These are phyloP conservation scores for Crocinoboletus sp. DNA, from an alignment of 1,284 basidiomycete species.

Conservation along the genomic window DNA sequence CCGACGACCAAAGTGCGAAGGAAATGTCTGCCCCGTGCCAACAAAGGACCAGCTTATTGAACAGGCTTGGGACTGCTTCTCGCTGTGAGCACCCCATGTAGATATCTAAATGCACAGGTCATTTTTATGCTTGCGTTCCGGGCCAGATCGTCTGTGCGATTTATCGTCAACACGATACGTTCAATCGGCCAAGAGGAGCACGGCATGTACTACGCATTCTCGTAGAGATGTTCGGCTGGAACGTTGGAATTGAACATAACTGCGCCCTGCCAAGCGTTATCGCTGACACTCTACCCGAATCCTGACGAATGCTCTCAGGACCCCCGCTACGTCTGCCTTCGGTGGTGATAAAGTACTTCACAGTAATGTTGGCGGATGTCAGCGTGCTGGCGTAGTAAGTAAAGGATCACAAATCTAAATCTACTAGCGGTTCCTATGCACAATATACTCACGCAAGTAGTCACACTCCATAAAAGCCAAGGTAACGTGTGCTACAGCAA, in stretches of 20 bases:
- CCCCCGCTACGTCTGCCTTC: slow-evolving; percentile 17
- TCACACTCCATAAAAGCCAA: neutral
- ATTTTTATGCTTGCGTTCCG: neutral
- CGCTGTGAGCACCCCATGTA: too few relatives aligned
- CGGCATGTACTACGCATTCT: slow-evolving; percentile 1
- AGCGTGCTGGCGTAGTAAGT: too few relatives aligned
- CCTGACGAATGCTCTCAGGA: slow-evolving; percentile 15
- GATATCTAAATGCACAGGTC: neutral
- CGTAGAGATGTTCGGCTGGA: slow-evolving; percentile 1
- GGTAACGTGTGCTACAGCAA: slow-evolving; percentile 8
- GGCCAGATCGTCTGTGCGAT: slow-evolving; percentile 13
- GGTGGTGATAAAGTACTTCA: slow-evolving; percentile 13
- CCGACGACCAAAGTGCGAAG: too few relatives aligned
- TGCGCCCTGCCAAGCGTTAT: slow-evolving; percentile 5
- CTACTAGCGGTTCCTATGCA: neutral
- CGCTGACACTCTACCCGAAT: neutral
- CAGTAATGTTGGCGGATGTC: slow-evolving; percentile 1
- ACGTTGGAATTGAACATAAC: neutral
- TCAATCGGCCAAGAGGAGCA: slow-evolving; percentile 11
- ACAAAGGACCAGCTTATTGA: too few relatives aligned
- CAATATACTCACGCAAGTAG: neutral
- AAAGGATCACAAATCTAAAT: neutral
- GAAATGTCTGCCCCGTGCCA: too few relatives aligned
- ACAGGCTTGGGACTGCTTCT: too few relatives aligned
- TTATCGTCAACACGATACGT: slow-evolving; percentile 6